Evolutionary conservation across 331 rosid genomes (phyloP), one percentile per base, ranked within the genome.

Genomic region (Malus hybrid): DNA sequence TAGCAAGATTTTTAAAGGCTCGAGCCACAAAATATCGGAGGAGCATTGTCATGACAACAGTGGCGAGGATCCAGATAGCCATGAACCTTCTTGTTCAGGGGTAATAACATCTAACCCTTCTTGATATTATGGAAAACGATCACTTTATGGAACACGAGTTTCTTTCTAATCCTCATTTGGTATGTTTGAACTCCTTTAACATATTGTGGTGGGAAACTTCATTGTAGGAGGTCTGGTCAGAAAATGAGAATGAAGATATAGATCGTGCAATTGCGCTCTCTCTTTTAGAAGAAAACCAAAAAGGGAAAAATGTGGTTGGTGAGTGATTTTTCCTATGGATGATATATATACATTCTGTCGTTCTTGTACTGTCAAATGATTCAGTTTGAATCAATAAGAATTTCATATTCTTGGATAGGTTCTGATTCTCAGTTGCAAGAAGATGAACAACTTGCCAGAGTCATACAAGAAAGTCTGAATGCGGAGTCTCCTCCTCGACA

Each of bases 371-470:
- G n/a, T 67, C 19, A 46, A 39, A 61, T 16, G 62, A 52, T 52
- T 16, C 36, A 42, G 4, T 42, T 64, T 63, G 42, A 69, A 65
- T 33, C 65, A 34, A 52, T 67, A 6, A 11, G 57, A 79, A 34
- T 50, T 20, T 73, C 31, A 22, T 62, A 39, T 65, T 56, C 12
- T 42, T 82, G 50, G 50, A 19, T 73, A 87, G 91, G 78, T 80
- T 71, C 4, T 31, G 83, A 78, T 79, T 89, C 84, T 72, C 98
- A 86, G 78, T 76, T 89, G 82, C 88, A 89, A 77, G 98, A 93
- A 69, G 98, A 93, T 75, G 98, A 89, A 75, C 96, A 78, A 78
- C 97, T 93, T 75, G 98, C 98, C 66, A 86, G 89, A 84, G 98
- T 97, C 52, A 31, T 93, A 72, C 97, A 93, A 93, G 90, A 93